Conservation (phyloP, 257 asterid species). For the Cruciata laevipes region DNA sequence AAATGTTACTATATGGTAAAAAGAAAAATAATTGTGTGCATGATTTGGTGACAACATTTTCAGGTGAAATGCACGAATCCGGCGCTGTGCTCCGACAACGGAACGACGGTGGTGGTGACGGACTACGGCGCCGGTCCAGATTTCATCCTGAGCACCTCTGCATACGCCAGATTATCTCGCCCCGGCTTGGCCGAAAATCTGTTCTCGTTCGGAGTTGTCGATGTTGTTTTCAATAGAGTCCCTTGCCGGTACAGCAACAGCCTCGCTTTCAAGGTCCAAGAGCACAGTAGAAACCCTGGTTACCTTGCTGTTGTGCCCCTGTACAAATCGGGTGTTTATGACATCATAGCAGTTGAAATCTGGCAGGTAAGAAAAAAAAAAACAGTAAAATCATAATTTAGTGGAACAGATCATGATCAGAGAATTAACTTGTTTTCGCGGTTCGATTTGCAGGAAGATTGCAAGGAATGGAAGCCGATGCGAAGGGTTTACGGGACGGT, state of each 20-base stretch:
- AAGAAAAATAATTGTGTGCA: too few species aligned
- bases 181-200: constrained; percentile 44
- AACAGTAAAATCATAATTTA: not conserved
- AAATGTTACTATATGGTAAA: too few species aligned
- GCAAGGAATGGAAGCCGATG: constrained; percentile 73
- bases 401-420: too few species aligned
- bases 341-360: constrained; percentile 8
- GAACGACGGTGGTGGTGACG: constrained; percentile 52
- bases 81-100: constrained; percentile 51
- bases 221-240: constrained; percentile 44
- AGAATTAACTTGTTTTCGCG: not conserved
- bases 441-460: constrained; percentile 33
- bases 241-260: constrained; percentile 39
- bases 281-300: constrained; percentile 35
- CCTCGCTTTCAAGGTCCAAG: constrained; percentile 46
- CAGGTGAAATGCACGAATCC: constrained; percentile 67
- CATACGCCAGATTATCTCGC: constrained; percentile 48
- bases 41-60: not conserved
- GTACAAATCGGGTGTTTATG: constrained; percentile 48
- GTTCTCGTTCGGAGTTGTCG: constrained; percentile 51
- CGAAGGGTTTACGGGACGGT: constrained; percentile 55
- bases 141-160: constrained; percentile 51
- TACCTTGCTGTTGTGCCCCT: constrained; percentile 59
- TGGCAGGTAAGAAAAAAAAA: constrained; percentile 47
- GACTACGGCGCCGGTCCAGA: constrained; percentile 65